Percentiles rank a stretch among this genome's conserved stretches.
These are phyloP conservation scores for Camellia lanceoleosa DNA, from an alignment of 148 eudicot species.

Conservation along the genomic window DNA sequence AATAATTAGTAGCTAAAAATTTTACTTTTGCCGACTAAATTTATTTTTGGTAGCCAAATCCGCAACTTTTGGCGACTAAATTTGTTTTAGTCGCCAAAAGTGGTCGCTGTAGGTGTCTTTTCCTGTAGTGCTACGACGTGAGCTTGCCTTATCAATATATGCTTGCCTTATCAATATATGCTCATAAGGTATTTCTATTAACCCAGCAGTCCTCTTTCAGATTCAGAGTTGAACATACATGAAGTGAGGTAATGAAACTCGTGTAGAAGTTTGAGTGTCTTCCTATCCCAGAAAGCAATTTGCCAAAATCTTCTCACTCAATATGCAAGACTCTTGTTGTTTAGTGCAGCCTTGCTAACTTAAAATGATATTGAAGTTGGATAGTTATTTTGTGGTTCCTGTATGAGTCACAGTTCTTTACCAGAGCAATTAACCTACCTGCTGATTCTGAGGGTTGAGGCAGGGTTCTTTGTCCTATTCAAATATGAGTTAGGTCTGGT, in stretches of 20 bases:
- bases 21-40: too few relatives aligned
- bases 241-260: neutral
- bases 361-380: neutral
- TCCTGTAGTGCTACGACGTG: too few relatives aligned
- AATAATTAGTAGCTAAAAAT: too few relatives aligned
- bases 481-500: neutral
- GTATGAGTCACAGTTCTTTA: neutral
- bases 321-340: neutral
- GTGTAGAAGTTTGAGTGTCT: neutral
- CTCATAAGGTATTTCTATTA: conserved; percentile 67
- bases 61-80: too few relatives aligned
- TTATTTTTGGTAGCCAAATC: too few relatives aligned
- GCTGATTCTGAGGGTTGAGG: conserved; percentile 10
- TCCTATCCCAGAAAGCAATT: neutral
- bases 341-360: neutral
- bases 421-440: conserved; percentile 1
- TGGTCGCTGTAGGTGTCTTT: too few relatives aligned
- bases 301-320: neutral
- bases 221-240: neutral
- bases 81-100: too few relatives aligned
- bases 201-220: neutral
- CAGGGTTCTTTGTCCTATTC: conserved; percentile 3
- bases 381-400: conserved; percentile 3
- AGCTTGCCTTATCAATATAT: too few relatives aligned
- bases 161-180: conserved; percentile 87